Percentiles rank a stretch among this genome's conserved stretches.
phyloP scores from a whole-genome alignment of 2,329 filamentous ascomycete genomes.

The Verticillium nubilum region DNA sequence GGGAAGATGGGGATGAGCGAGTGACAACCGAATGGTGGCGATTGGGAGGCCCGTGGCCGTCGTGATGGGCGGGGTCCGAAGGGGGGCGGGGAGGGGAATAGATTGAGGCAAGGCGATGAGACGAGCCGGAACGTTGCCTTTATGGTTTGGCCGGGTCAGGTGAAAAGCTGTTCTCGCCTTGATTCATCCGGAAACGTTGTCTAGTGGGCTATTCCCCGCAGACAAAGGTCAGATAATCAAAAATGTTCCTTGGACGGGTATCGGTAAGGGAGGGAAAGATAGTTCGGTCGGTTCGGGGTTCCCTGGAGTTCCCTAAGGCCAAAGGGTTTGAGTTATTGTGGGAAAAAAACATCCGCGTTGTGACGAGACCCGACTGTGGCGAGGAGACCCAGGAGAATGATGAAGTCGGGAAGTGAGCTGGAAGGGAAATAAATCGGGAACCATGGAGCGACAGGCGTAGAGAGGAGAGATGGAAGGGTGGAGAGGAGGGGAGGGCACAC shows the following conservation, averaged over 20 bases:
- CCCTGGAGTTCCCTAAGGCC: too few relatives aligned
- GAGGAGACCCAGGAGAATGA: neutral
- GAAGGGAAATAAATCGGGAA: neutral
- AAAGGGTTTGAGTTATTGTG: too few relatives aligned
- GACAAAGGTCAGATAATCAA: neutral
- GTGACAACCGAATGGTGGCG: neutral
- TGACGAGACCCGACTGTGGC: neutral
- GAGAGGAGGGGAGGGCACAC: neutral
- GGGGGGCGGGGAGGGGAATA: neutral
- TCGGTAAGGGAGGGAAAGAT: neutral
- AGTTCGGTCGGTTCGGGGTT: neutral
- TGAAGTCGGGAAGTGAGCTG: neutral
- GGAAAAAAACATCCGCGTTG: too few relatives aligned
- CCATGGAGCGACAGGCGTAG: neutral
- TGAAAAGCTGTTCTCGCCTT: neutral
- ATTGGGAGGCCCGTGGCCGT: neutral
- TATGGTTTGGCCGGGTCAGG: neutral
- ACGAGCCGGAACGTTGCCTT: neutral
- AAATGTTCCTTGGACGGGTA: neutral
- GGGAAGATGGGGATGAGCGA: constrained; percentile 6
- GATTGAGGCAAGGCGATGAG: neutral
- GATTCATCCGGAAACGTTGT: neutral
- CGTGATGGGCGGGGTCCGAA: constrained; percentile 11
- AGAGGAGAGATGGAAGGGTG: neutral
- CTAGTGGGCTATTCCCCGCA: neutral